Evolutionary conservation across 2,329 filamentous ascomycete genomes (phyloP), one percentile per base, ranked within the genome.

Genomic region (Colletotrichum nymphaeae): DNA sequence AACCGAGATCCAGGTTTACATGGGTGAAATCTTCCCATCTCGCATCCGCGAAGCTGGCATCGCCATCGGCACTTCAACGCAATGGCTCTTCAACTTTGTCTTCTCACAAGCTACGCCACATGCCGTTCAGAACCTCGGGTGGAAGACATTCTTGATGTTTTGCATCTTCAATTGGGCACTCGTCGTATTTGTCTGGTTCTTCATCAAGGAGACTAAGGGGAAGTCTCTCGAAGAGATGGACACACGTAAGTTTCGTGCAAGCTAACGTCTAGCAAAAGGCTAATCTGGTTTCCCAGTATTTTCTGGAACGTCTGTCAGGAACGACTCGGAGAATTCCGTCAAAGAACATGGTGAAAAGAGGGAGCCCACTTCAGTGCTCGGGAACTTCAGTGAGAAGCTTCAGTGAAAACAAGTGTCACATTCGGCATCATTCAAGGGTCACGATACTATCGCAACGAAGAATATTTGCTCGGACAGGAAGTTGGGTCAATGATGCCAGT

Each of bases 81-180:
- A 89, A 75, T 89, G 86, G 87, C 79, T 86, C 1, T 87, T 84
- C 78, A 88, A 88, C 78, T 89, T 88, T 78, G 80, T 85, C 32
- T 86, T 88, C 78, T 81, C 83, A 0, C 82, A 87, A 32, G 81
- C 82, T 19, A 88, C 87, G 1, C 87, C 87, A 0, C 86, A 86
- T 64, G 82, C 87, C 11, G 82, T 88, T 37, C 78, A 79, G 1
- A 85, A 85, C 19, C 81, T 88, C 5, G 83, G 84, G 1, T 88
- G 85, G 85, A 81, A 81, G 59, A 87, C 85, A 3, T 88, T 88
- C 70, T 76, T 88, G 70, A 86, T 88, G 84, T 88, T 87, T 78
- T 81, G 80, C 26, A 84, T 87, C 30, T 86, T 87, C 77, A 87
- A 87, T 76, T 86, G 83, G 72, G 79, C 84, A 1, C 82, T 86